These are phyloP conservation scores for Citrus mangshanensis DNA, from an alignment of 345 rosid genomes.

Conservation along the genomic window DNA sequence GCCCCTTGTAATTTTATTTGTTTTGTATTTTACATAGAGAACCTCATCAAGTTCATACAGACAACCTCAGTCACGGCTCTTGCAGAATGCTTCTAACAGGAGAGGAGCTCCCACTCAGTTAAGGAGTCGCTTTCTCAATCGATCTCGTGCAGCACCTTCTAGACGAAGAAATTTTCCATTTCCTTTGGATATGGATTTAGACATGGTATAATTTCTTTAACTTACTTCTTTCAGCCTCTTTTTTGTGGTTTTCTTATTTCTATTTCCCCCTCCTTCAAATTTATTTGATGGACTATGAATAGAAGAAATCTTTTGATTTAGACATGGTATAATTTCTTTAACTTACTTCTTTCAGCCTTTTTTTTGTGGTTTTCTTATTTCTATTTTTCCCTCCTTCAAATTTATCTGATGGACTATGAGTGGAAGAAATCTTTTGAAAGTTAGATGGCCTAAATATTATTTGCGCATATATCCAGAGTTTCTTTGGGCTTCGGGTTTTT, in stretches of 20 bases:
- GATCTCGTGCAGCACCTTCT: constrained; percentile 33
- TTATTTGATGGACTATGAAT: neutral
- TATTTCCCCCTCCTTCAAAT: neutral
- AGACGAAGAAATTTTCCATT: constrained; percentile 55
- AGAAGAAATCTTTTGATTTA: constrained; percentile 22
- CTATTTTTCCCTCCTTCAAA: neutral
- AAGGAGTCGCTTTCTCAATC: constrained; percentile 48
- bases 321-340: constrained; percentile 55
- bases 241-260: neutral
- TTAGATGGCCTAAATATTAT: neutral
- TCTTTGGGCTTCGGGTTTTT: no score
- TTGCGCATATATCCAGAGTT: neutral
- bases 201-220: constrained; percentile 50
- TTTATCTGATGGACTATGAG: neutral
- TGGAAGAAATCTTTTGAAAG: neutral
- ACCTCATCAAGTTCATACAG: constrained; percentile 32
- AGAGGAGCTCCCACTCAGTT: constrained; percentile 42
- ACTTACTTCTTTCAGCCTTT: neutral
- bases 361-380: neutral
- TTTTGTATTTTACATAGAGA: constrained; percentile 32
- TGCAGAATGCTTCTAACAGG: constrained; percentile 44
- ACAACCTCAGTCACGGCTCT: constrained; percentile 36
- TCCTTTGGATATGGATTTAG: constrained; percentile 64
- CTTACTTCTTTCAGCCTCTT: neutral
- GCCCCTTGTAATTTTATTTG: neutral